A percentile compares a stretch with the other conserved stretches of the same genome.
These are phyloP conservation scores for Lactarius deliciosus DNA, from an alignment of 768 basidiomycete genomes.

Conservation along the genomic window DNA sequence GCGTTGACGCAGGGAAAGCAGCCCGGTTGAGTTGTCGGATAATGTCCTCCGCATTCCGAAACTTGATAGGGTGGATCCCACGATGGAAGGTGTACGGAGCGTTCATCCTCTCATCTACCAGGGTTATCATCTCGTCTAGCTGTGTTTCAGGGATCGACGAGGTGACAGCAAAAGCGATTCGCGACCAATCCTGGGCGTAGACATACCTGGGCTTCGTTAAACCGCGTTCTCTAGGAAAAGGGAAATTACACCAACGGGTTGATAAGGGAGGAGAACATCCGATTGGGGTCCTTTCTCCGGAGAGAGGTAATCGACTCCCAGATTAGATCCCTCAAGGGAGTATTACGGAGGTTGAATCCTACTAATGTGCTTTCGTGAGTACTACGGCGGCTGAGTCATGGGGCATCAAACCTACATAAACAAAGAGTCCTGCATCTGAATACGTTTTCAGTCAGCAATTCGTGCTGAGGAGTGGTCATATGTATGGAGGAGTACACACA, in stretches of 20 bases:
- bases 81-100: not conserved
- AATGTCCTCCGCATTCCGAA: slow-evolving; percentile 16
- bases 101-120: slow-evolving; percentile 1
- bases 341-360: slow-evolving; percentile 4
- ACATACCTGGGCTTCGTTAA: slow-evolving; percentile 18
- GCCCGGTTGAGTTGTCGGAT: slow-evolving; percentile 12
- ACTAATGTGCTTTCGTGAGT: slow-evolving; percentile 8
- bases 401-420: slow-evolving; percentile 9
- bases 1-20: slow-evolving; percentile 11
- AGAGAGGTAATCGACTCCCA: slow-evolving; percentile 15
- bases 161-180: not conserved
- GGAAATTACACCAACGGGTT: not conserved
- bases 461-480: not conserved
- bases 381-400: not conserved
- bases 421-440: slow-evolving; percentile 19
- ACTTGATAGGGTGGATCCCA: slow-evolving; percentile 11
- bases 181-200: slow-evolving; percentile 7
- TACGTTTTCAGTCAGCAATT: not conserved
- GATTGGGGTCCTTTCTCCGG: slow-evolving; percentile 8
- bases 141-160: slow-evolving; percentile 17
- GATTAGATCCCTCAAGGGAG: not conserved
- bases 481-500: slow-evolving; percentile 7
- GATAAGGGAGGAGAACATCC: slow-evolving; percentile 10
- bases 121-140: slow-evolving; percentile 24
- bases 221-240: not conserved